Base-by-base conservation (phyloP, 192 early-diverging fungal genomes). In the Gamsiella multidivaricata region DNA sequence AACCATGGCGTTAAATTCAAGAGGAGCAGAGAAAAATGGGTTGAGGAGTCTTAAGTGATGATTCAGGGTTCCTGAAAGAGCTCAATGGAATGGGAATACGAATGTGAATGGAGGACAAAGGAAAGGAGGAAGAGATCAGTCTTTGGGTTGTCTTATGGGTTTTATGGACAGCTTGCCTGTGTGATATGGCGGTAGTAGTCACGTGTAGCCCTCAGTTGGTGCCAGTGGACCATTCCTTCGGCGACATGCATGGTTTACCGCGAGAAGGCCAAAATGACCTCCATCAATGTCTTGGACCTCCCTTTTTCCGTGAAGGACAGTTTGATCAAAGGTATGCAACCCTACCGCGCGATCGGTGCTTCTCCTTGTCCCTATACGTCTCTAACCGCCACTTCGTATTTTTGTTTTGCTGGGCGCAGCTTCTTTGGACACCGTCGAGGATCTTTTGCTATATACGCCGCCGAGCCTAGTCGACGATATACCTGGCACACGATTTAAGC, bases 381-480 rank as follows among this genome's bases (percentile, higher is more conserved):
- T 23, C 64, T 36, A 20, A 33, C 39, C 18, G 15, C 15, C 14
- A 12, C 39, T 33, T 4, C 6, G 18, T 33, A 17, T 33, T 20
- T 28, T 49, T 55, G 53, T 36, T 46, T 46, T n/a, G 11, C 23
- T 68, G 26, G 42, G 34, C 47, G 39, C 61, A 78, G 74, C 61
- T 37, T 69, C 65, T 15, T 41, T 78, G 49, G 74, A 78, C 49
- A 78, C 74, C 22, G 54, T 78, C 39, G 74, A 78, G 22, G 74
- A 78, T 36, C 36, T 78, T 11, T 43, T 78, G 18, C 55, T 78
- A 32, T 78, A 68, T 22, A 68, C 65, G 23, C 74, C 74, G 8
- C 65, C 65, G 7, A 31, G 60, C 15, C 26, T 64, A 4, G 23
- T 54, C 1, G 54, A 69, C 32, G 63, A 69, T 23, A 33, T 26